phyloP scores from a whole-genome alignment of 306 rosid species.

The Trifolium repens region DNA sequence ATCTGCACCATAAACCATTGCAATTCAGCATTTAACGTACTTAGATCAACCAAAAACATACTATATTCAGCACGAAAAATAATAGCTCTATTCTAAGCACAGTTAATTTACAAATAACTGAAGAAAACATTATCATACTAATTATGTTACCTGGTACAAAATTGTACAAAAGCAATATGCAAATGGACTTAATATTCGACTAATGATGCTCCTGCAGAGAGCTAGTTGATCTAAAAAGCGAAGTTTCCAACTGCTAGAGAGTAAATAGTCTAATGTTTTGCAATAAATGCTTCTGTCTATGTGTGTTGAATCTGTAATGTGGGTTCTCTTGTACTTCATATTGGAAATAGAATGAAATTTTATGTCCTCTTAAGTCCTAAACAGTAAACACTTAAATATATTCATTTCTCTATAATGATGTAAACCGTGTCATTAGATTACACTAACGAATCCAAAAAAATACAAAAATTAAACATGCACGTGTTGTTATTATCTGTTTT shows the following conservation, averaged over 20 bases:
- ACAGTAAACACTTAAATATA: background rate
- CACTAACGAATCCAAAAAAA: conserved; percentile 1
- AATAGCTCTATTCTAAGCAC: too few species aligned
- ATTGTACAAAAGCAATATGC: background rate
- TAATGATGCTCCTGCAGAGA: conserved; percentile 12
- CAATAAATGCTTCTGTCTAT: background rate
- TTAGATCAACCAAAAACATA: background rate
- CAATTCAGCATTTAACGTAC: conserved; percentile 44
- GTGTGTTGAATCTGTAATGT: background rate
- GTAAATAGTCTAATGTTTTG: background rate
- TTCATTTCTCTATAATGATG: conserved; percentile 7
- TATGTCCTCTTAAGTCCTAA: background rate
- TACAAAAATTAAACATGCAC: background rate
- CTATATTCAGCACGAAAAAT: background rate
- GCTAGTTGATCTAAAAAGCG: background rate
- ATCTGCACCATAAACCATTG: conserved; percentile 59
- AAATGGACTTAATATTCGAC: background rate
- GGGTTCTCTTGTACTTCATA: background rate
- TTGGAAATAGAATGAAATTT: background rate
- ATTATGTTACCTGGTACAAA: conserved; percentile 1
- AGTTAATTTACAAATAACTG: too few species aligned
- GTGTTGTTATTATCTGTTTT: background rate
- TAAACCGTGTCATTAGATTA: background rate
- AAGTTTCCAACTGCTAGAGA: background rate
- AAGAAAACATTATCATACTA: background rate